Evolutionary conservation across 2,329 filamentous ascomycete genomes (phyloP).

Genomic region (Xylaria digitata): DNA sequence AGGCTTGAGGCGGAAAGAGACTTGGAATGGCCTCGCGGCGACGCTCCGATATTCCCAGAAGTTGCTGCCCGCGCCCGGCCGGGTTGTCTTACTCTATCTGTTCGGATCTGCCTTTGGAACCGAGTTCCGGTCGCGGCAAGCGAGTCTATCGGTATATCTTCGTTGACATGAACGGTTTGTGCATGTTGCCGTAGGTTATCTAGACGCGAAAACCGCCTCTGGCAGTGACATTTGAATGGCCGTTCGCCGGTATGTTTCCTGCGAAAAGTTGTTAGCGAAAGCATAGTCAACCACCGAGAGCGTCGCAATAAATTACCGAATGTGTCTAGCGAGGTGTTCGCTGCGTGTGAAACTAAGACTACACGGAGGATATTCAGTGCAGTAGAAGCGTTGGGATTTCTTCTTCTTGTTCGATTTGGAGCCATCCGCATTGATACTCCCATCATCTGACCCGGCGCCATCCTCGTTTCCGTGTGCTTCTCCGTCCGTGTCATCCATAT

Average conservation of each 20-base stretch:
- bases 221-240: slow-evolving; percentile 96
- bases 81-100: slow-evolving; percentile 81
- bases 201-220: slow-evolving; percentile 88
- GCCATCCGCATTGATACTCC: slow-evolving; percentile 71
- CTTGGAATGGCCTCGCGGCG: slow-evolving; percentile 84
- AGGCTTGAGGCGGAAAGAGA: slow-evolving; percentile 89
- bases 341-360: slow-evolving; percentile 94
- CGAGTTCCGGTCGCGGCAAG: slow-evolving; percentile 91
- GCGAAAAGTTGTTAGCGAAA: slow-evolving; percentile 42
- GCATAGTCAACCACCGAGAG: slow-evolving; percentile 9
- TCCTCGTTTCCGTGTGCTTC: slow-evolving; percentile 65
- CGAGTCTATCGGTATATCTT: slow-evolving; percentile 94
- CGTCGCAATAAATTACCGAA: slow-evolving; percentile 70
- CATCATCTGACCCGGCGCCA: slow-evolving; percentile 70
- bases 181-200: slow-evolving; percentile 97
- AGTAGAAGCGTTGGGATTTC: slow-evolving; percentile 96
- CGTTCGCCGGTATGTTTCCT: slow-evolving; percentile 98
- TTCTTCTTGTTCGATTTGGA: slow-evolving; percentile 89
- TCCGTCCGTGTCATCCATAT: slow-evolving; percentile 80
- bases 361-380: slow-evolving; percentile 93
- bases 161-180: slow-evolving; percentile 96
- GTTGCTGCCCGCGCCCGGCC: slow-evolving; percentile 82
- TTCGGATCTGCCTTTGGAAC: slow-evolving; percentile 91
- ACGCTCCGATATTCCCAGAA: slow-evolving; percentile 75
- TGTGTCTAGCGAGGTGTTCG: slow-evolving; percentile 94